Evolutionary conservation across 306 rosid genomes (phyloP).

Genomic region (Prunus mira): DNA sequence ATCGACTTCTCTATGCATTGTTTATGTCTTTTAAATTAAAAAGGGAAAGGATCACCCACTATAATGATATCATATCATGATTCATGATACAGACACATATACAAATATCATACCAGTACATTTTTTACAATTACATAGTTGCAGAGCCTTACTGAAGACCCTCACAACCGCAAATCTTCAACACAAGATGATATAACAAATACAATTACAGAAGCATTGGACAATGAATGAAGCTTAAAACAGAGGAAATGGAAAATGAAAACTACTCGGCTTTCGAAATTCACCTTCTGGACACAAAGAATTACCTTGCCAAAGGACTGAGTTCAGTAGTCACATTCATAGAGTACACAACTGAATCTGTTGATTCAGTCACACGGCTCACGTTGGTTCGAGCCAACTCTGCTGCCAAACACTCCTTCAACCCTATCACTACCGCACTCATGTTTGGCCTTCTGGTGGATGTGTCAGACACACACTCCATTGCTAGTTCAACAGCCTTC

Average conservation of each 20-base stretch:
- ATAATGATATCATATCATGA: background rate
- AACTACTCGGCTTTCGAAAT: background rate
- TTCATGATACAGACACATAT: background rate
- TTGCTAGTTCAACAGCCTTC: conserved; percentile 23
- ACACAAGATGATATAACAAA: background rate
- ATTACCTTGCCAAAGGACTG: conserved; percentile 21
- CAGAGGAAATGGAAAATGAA: too few relatives aligned
- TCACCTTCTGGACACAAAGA: background rate
- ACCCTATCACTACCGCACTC: conserved; percentile 14
- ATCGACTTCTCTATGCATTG: too few relatives aligned
- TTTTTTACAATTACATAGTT: background rate
- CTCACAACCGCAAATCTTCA: background rate
- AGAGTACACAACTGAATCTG: background rate
- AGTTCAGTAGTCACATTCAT: conserved; percentile 13
- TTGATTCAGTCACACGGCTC: conserved; percentile 1
- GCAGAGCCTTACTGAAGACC: too few relatives aligned
- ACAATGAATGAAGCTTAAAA: too few relatives aligned
- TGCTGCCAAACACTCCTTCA: conserved; percentile 27
- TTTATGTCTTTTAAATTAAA: too few relatives aligned
- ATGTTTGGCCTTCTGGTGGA: conserved; percentile 29
- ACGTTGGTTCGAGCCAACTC: conserved; percentile 6
- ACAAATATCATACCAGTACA: too few relatives aligned
- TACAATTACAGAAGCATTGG: background rate
- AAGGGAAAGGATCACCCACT: too few relatives aligned
- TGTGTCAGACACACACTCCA: conserved; percentile 13